Conservation (phyloP, 2,329 filamentous ascomycete genomes). For the Eutypella sp. region DNA sequence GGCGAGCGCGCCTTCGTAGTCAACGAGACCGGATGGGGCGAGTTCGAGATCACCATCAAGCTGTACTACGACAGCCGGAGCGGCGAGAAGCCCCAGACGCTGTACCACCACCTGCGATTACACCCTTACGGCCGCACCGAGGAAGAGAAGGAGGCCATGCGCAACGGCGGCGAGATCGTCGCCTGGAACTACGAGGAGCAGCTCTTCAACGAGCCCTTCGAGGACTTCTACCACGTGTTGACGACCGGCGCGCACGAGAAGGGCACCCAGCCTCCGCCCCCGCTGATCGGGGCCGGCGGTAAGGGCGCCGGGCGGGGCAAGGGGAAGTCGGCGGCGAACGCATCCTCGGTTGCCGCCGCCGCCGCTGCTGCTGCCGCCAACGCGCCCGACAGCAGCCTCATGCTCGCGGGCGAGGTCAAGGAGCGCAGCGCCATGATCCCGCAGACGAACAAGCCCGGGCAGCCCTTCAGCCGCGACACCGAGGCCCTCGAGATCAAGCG, state of each 20-base stretch:
- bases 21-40: conserved; percentile 92
- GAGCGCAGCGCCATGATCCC: conserved; percentile 72
- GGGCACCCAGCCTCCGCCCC: conserved; percentile 21
- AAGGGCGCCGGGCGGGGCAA: conserved; percentile 56
- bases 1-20: conserved; percentile 59
- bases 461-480: conserved; percentile 69
- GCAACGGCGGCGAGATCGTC: conserved; percentile 60
- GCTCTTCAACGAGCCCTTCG: conserved; percentile 94
- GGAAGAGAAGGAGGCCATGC: conserved; percentile 60
- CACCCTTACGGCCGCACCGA: conserved; percentile 86
- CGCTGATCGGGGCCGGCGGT: conserved; percentile 26
- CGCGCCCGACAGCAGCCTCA: too few species aligned
- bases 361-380: too few species aligned
- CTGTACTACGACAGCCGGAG: conserved; percentile 87
- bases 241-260: conserved; percentile 64
- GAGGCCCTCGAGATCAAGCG: conserved; percentile 59
- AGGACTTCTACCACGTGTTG: conserved; percentile 83
- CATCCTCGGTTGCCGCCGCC: too few species aligned
- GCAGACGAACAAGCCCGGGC: conserved; percentile 57
- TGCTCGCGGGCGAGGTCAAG: conserved; percentile 36
- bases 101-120: conserved; percentile 87
- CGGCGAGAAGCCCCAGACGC: conserved; percentile 89
- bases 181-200: conserved; percentile 89
- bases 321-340: not conserved
- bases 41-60: conserved; percentile 94